These are phyloP conservation scores for Microbotryum scabiosae DNA, from an alignment of 1,284 basidiomycete genomes.

Conservation along the genomic window DNA sequence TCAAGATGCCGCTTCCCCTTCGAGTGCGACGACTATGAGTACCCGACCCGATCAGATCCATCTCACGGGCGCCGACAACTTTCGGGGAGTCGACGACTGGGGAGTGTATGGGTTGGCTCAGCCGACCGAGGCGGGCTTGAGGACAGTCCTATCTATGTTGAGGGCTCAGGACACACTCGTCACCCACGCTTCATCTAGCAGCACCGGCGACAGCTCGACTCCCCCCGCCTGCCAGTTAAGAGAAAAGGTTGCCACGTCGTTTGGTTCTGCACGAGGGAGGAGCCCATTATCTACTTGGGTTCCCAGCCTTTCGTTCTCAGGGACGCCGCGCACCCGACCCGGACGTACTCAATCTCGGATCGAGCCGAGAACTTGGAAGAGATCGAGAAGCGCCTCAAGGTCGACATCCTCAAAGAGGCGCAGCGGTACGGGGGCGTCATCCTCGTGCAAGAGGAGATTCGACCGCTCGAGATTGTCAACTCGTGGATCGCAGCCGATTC, in stretches of 20 bases:
- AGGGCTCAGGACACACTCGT: conserved; percentile 37
- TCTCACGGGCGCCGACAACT: conserved; percentile 87
- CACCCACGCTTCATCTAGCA: conserved; percentile 59
- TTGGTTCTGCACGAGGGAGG: conserved; percentile 50
- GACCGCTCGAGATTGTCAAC: conserved; percentile 66
- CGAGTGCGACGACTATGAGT: neutral
- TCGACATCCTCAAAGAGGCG: conserved; percentile 88
- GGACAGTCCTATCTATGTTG: conserved; percentile 82
- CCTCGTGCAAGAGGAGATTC: conserved; percentile 84
- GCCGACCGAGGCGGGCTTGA: conserved; percentile 83
- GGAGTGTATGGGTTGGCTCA: conserved; percentile 93
- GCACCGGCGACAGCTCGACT: conserved; percentile 25
- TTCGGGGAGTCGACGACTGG: conserved; percentile 67
- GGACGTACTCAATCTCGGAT: conserved; percentile 74
- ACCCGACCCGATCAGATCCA: conserved; percentile 55
- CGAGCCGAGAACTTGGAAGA: conserved; percentile 90
- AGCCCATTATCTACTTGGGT: conserved; percentile 69
- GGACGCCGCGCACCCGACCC: conserved; percentile 75
- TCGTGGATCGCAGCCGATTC: conserved; percentile 92
- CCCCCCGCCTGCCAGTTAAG: neutral
- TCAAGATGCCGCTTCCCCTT: neutral
- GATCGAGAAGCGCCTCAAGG: conserved; percentile 82
- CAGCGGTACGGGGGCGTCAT: conserved; percentile 79
- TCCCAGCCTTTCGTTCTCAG: conserved; percentile 92
- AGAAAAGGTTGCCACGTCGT: conserved; percentile 38